Evolutionary conservation across 768 basidiomycete species (phyloP).

Genomic region (Calocybe indica): DNA sequence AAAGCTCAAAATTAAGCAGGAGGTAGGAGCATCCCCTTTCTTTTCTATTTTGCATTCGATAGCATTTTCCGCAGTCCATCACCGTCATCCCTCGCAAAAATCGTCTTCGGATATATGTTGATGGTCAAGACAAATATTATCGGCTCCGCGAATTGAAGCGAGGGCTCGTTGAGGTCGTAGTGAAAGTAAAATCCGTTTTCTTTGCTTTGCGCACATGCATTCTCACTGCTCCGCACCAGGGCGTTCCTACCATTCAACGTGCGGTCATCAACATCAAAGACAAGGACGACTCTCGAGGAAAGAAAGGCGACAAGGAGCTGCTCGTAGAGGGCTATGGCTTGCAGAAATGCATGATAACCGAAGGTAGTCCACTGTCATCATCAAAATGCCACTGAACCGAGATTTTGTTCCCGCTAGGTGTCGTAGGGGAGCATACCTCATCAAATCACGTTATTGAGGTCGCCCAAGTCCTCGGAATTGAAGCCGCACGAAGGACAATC

Average conservation of each 20-base stretch:
- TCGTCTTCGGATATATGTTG: conserved; percentile 75
- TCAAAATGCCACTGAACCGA: neutral
- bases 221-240: conserved; percentile 35
- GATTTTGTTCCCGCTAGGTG: conserved; percentile 45
- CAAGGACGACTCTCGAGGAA: conserved; percentile 70
- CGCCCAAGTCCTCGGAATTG: conserved; percentile 93
- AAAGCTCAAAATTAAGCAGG: conserved; percentile 90
- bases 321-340: conserved; percentile 97
- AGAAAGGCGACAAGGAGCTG: conserved; percentile 85
- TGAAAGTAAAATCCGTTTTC: conserved; percentile 54
- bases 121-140: conserved; percentile 75
- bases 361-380: conserved; percentile 47
- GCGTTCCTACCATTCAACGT: conserved; percentile 80
- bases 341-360: conserved; percentile 94
- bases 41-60: neutral
- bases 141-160: conserved; percentile 83
- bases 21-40: conserved; percentile 34
- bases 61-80: conserved; percentile 46
- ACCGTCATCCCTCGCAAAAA: conserved; percentile 69
- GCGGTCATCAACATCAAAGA: conserved; percentile 97
- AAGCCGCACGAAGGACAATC: conserved; percentile 91
- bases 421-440: conserved; percentile 86
- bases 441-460: conserved; percentile 98
- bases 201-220: neutral
- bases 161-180: conserved; percentile 76